Evolutionary conservation across 768 basidiomycete species (phyloP), one percentile per base, ranked within the genome.

Genomic region (Ramaria sp.): DNA sequence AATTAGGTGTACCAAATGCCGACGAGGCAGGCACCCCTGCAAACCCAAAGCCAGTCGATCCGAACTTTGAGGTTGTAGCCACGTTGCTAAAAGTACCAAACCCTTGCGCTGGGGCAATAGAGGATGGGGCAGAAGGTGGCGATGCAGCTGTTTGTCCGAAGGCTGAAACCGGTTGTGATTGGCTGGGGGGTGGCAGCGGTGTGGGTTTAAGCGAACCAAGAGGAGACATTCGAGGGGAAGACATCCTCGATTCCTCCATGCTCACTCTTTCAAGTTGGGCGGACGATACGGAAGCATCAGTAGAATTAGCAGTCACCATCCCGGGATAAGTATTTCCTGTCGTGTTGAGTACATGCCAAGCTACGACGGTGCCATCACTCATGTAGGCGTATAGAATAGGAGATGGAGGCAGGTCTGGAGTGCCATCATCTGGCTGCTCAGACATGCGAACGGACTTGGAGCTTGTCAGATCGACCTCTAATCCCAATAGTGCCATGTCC

Each of bases 351-450:
- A 86, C 64, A 65, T 82, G 73, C 87, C 88, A 91, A 3, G 75
- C 88, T 49, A 82, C 77, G 22, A 91, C 54, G 0, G 87, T 86
- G 19, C 88, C 88, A 63, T 91, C 88, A 54, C 82, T 88, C 11
- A 86, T 75, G 67, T 87, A 90, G 2, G 80, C 83, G 65, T 82
- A 89, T 68, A 89, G 69, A 55, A 88, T 73, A 0, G 88, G 88
- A 12, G 75, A 74, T 10, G 78, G 70, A 15, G 61, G 61, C 7
- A 59, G 31, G 24, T 50, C 43, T 11, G 78, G 76, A 2, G 75
- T 59, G 12, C 73, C 72, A 6, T 70, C 63, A 13, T 66, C 67
- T 60, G 77, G 74, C 73, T 15, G 72, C 63, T 11, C 68, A 70
- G 11, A 70, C 70, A 53, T 71, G 68, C 7, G 59, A 74, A 57